Conservation (phyloP, 139 green algal genomes). For the Auxenochlorella protothecoides region DNA sequence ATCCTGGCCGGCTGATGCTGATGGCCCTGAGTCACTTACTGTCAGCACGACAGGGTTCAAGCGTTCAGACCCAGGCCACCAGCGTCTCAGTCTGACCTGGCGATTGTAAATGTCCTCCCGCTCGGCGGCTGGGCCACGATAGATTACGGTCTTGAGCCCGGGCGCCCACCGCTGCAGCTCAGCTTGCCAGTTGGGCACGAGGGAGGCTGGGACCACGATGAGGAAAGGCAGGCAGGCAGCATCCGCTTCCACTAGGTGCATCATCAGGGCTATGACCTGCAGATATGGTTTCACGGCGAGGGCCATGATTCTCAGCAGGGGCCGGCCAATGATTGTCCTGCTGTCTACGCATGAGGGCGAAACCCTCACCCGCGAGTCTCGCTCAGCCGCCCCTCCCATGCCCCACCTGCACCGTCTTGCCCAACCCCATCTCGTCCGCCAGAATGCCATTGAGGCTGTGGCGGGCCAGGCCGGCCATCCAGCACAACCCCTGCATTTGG, state of each 20-base stretch:
- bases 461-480: conserved; percentile 62
- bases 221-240: conserved; percentile 43
- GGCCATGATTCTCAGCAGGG: too few relatives aligned
- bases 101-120: conserved; percentile 17
- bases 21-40: too few relatives aligned
- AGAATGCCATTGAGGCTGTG: conserved; percentile 83
- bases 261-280: conserved; percentile 43
- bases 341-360: conserved; percentile 8
- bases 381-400: conserved; percentile 11
- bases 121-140: conserved; percentile 20
- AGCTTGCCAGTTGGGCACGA: conserved; percentile 70
- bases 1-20: too few relatives aligned
- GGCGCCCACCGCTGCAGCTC: conserved; percentile 72
- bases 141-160: conserved; percentile 52
- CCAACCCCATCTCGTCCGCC: conserved; percentile 88
- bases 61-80: not conserved
- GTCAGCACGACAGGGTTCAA: too few relatives aligned
- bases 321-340: too few relatives aligned
- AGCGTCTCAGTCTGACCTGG: conserved; percentile 5
- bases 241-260: conserved; percentile 26
- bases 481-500: conserved; percentile 85
- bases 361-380: too few relatives aligned
- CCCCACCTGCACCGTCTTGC: conserved; percentile 42
- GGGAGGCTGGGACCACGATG: conserved; percentile 71
- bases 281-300: not conserved